Conservation (phyloP, 2,329 filamentous ascomycete species). For the Claviceps maximensis region DNA sequence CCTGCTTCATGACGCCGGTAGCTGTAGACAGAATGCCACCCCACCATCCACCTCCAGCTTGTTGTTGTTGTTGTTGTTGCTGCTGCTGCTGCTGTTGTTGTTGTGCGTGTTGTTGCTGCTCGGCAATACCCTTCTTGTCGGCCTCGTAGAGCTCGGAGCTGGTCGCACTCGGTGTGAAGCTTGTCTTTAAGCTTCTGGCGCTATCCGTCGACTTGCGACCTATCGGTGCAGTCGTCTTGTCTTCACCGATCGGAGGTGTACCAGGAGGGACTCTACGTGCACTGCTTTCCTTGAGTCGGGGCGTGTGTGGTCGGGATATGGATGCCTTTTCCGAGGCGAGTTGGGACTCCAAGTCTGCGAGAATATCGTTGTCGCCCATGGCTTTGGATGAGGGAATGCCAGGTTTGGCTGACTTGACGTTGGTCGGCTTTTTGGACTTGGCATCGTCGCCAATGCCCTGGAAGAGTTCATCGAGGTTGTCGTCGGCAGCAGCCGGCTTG, state of each 20-base stretch:
- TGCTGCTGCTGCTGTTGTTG: conserved; percentile 17
- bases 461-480: conserved; percentile 54
- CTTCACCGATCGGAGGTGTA: conserved; percentile 47
- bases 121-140: conserved; percentile 36
- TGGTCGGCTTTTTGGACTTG: conserved; percentile 33
- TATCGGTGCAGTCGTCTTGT: conserved; percentile 32
- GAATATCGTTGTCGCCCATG: conserved; percentile 54
- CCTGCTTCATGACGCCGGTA: conserved; percentile 77
- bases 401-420: conserved; percentile 29
- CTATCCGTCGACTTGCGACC: conserved; percentile 68
- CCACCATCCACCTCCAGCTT: conserved; percentile 67
- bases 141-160: conserved; percentile 47
- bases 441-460: conserved; percentile 44
- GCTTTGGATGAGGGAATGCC: conserved; percentile 36
- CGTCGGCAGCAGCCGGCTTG: conserved; percentile 42
- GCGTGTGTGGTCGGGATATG: conserved; percentile 70
- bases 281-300: conserved; percentile 48
- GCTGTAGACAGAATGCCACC: conserved; percentile 75
- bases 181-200: conserved; percentile 54
- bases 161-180: conserved; percentile 55
- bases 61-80: conserved; percentile 3
- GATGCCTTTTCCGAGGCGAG: conserved; percentile 57
- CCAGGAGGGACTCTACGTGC: conserved; percentile 32
- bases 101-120: conserved; percentile 24
- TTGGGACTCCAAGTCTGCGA: conserved; percentile 68